Base-by-base conservation (phyloP, 148 eudicot species). In the Talinum fruticosum region DNA sequence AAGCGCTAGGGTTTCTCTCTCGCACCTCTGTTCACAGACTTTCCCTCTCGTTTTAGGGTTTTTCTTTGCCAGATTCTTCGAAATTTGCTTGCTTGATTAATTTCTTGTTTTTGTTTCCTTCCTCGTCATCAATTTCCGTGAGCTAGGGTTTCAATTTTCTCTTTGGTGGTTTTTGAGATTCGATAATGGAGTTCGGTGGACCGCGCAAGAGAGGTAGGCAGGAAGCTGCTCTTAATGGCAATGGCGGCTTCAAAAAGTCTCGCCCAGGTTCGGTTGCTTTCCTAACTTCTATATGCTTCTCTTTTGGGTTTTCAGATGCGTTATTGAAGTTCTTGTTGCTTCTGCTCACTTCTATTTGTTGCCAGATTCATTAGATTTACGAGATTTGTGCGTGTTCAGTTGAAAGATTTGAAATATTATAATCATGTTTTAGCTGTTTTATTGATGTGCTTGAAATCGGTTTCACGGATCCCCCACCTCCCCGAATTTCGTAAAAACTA, bases 201-300 rank as follows among this genome's bases (percentile, higher is more conserved):
- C 83, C 84, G 72, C 84, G 86, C 66, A 92, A 88, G 82, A 90
- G 93, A 77, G 90, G 82, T 21, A 82, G 88, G 62, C 78, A 57
- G 0, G 87, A 79, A 3, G 78, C 79, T 82, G 75, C 86, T 71
- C 33, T 82, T 64, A 87, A 90, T 45, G 90, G 87, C 34, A 86
- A 87, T 86, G 90, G 89, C 72, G 88, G 86, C 35, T 87, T 81
- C 67, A 92, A 92, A 89, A 90, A 90, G 78, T 78, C 79, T 79
- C 90, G 87, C 74, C 87, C 83, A 83, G 96, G 96, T 90, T 54
- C 24, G 62, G 33, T 30, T 3, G 19, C 1, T 65, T 33, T 57
- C 29, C 16, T 26, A 54, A 66, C 80, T 71, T 76, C 44, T 68
- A 0, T 51, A 34, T 64, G 64, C 24, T 38, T 36, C 24, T 2